Evolutionary conservation across 257 asterid genomes (phyloP).

Genomic region (Nicotiana knightiana): DNA sequence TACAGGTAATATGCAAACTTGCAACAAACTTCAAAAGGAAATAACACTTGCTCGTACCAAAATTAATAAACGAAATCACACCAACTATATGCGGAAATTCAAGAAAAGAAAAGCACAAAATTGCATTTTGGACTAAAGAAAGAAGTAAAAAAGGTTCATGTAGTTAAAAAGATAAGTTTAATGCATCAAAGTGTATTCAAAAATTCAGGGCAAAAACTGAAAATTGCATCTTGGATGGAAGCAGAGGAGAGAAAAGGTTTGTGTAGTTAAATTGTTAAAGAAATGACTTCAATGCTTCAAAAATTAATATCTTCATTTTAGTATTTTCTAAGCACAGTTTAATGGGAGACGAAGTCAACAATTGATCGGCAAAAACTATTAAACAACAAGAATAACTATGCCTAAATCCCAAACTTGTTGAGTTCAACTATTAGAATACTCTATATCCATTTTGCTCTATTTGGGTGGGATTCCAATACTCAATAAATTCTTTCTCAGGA

Average conservation of each 20-base stretch:
- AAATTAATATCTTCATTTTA: background rate
- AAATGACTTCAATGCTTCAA: background rate
- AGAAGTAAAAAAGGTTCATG: background rate
- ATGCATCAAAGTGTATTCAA: background rate
- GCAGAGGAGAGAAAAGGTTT: background rate
- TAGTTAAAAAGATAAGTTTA: background rate
- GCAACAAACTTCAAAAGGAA: background rate
- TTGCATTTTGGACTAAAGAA: background rate
- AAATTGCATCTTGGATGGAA: background rate
- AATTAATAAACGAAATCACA: background rate
- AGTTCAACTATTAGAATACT: too few species aligned
- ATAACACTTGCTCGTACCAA: background rate
- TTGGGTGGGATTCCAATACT: too few species aligned
- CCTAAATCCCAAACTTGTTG: too few species aligned
- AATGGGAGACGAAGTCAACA: background rate
- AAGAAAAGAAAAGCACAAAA: too few species aligned
- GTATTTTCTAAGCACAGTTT: background rate
- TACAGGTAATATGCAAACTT: background rate
- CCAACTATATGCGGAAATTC: too few species aligned
- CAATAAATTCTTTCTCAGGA: too few species aligned
- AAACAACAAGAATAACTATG: too few species aligned
- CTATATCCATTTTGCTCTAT: background rate
- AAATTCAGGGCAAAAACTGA: background rate
- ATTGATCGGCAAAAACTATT: too few species aligned
- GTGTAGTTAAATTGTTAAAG: background rate